These are phyloP conservation scores for Willaertia magna DNA, from an alignment of 208 protist genomes.

Conservation along the genomic window DNA sequence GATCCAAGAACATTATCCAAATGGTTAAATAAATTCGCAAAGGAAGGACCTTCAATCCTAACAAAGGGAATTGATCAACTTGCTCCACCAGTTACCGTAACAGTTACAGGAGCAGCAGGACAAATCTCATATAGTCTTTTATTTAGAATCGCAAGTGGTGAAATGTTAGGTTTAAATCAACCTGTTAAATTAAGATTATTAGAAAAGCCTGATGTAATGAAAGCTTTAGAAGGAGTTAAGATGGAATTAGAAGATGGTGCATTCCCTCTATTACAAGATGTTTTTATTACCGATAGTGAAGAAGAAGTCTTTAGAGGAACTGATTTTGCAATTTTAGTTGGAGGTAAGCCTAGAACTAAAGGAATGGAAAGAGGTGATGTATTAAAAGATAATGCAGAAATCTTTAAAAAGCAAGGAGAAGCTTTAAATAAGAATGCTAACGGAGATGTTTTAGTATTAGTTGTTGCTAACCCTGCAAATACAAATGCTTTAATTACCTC, in stretches of 20 bases:
- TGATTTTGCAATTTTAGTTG: conserved; percentile 65
- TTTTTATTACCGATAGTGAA: conserved; percentile 51
- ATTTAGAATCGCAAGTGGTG: conserved; percentile 73
- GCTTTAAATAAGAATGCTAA: conserved; percentile 62
- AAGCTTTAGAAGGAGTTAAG: conserved; percentile 56
- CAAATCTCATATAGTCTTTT: conserved; percentile 83
- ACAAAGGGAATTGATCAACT: neutral
- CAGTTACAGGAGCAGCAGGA: conserved; percentile 86
- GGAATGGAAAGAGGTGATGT: conserved; percentile 92
- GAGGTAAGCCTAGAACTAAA: conserved; percentile 59
- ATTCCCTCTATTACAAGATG: conserved; percentile 65
- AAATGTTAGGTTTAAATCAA: conserved; percentile 67
- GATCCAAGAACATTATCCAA: neutral
- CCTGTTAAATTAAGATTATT: conserved; percentile 76
- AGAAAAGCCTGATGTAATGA: conserved; percentile 56
- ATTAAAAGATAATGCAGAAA: conserved; percentile 77
- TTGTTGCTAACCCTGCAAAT: conserved; percentile 94
- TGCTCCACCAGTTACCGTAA: conserved; percentile 44
- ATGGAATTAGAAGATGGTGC: conserved; percentile 83
- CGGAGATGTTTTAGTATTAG: conserved; percentile 56
- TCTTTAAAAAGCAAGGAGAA: conserved; percentile 80
- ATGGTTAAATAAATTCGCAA: neutral
- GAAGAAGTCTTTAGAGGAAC: conserved; percentile 59
- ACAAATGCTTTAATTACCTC: conserved; percentile 88
- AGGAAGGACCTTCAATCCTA: neutral